phyloP scores from a whole-genome alignment of 2,329 filamentous ascomycete species.

The Bipolaris zeicola region DNA sequence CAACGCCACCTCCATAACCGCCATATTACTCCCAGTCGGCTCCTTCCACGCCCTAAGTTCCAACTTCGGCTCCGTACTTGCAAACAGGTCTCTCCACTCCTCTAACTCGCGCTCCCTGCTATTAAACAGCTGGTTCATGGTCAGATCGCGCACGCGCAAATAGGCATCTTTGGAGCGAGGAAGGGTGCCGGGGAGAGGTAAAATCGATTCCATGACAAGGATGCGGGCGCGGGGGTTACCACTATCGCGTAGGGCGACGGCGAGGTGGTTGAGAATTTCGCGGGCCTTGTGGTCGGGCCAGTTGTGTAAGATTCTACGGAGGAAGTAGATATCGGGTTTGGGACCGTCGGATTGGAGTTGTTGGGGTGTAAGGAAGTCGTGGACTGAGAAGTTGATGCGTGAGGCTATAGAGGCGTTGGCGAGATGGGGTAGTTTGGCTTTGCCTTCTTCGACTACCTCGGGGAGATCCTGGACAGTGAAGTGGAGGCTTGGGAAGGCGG shows the following conservation, averaged over 20 bases:
- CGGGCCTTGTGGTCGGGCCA: neutral
- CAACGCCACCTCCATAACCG: neutral
- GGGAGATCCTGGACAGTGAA: neutral
- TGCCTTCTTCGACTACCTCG: neutral
- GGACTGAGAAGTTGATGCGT: neutral
- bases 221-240: neutral
- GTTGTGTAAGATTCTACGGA: neutral
- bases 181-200: neutral
- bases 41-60: neutral
- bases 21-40: neutral
- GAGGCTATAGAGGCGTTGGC: neutral
- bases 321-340: neutral
- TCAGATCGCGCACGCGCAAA: neutral
- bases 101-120: neutral
- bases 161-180: neutral
- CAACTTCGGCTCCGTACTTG: neutral
- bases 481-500: neutral
- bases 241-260: neutral
- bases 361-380: neutral
- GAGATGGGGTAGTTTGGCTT: neutral
- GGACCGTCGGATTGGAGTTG: neutral
- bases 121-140: neutral
- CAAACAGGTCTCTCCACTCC: neutral
- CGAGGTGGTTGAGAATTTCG: neutral
- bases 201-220: neutral